These are phyloP conservation scores for Elongisporangium senticosum DNA, from an alignment of 352 stramenopile species.

Conservation along the genomic window DNA sequence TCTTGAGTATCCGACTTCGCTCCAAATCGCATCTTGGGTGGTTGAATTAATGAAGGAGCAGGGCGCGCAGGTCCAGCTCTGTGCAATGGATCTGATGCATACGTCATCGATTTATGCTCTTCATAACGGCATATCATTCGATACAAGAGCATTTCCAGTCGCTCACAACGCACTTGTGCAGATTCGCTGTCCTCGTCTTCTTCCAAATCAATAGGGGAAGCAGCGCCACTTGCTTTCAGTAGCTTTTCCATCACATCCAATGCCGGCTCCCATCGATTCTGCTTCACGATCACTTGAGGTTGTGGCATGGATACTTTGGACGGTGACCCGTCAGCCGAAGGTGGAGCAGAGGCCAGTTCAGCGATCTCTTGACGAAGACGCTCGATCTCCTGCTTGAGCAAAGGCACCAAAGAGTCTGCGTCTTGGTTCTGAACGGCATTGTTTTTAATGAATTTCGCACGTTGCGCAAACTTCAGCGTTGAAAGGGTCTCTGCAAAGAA, in stretches of 20 bases:
- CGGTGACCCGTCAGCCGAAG: conserved; percentile 8
- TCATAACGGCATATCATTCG: conserved; percentile 84
- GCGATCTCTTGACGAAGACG: conserved; percentile 59
- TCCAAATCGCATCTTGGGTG: not conserved
- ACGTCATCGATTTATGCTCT: conserved; percentile 72
- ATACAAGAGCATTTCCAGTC: conserved; percentile 80
- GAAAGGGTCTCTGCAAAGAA: conserved; percentile 85
- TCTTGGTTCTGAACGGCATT: conserved; percentile 85
- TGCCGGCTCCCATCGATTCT: conserved; percentile 73
- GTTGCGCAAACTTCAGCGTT: conserved; percentile 84
- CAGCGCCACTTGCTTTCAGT: conserved; percentile 49
- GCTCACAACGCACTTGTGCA: conserved; percentile 52
- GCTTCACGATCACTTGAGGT: conserved; percentile 27
- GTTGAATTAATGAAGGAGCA: not conserved
- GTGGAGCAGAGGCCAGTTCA: conserved; percentile 13
- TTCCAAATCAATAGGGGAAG: conserved; percentile 28
- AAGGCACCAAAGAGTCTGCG: conserved; percentile 60
- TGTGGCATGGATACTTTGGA: conserved; percentile 17
- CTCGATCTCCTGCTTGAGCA: conserved; percentile 74
- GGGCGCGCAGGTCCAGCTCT: not conserved
- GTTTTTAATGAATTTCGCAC: conserved; percentile 88
- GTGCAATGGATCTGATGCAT: conserved; percentile 28
- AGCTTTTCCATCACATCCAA: conserved; percentile 79
- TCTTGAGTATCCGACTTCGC: not conserved
- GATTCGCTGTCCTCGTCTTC: conserved; percentile 30